Conservation (phyloP, 805 yeast species). For the Wickerhamia fluorescens region DNA sequence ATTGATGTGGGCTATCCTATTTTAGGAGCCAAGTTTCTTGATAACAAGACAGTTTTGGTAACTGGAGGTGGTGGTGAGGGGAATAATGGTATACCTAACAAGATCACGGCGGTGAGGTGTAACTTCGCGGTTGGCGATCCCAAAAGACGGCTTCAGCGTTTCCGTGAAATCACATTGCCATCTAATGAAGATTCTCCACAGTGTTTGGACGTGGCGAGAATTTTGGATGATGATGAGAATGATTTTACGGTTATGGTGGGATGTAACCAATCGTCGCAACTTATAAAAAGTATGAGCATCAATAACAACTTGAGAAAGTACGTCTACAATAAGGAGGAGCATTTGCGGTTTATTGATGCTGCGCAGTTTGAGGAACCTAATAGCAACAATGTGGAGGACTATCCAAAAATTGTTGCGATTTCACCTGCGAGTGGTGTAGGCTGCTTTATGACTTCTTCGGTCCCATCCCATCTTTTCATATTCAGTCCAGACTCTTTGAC, state of each 20-base stretch:
- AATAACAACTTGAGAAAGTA: slow-evolving; percentile 72
- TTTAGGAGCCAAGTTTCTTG: slow-evolving; percentile 67
- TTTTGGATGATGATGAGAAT: slow-evolving; percentile 20
- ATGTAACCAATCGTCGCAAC: slow-evolving; percentile 60
- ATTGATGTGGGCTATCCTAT: slow-evolving; percentile 64
- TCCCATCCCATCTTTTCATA: slow-evolving; percentile 57
- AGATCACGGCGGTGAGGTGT: slow-evolving; percentile 58
- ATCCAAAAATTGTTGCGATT: slow-evolving; percentile 55
- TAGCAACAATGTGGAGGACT: slow-evolving; percentile 39
- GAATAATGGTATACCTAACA: slow-evolving; percentile 80
- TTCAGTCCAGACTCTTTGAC: slow-evolving; percentile 51
- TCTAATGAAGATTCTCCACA: slow-evolving; percentile 83
- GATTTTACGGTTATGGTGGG: slow-evolving; percentile 58
- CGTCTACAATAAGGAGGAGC: slow-evolving; percentile 47
- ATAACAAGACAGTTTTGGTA: slow-evolving; percentile 53
- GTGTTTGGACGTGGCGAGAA: slow-evolving; percentile 50
- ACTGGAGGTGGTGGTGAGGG: slow-evolving; percentile 98
- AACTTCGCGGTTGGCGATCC: slow-evolving; percentile 44
- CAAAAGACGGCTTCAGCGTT: slow-evolving; percentile 42
- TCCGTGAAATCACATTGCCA: slow-evolving; percentile 54
- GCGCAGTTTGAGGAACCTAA: slow-evolving; percentile 48
- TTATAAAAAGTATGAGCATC: slow-evolving; percentile 47
- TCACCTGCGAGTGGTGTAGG: slow-evolving; percentile 56
- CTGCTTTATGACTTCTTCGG: slow-evolving; percentile 60
- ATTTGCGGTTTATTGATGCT: slow-evolving; percentile 51